Conservation (phyloP, 1,139 yeast species). For the Nematodospora anomalae region DNA sequence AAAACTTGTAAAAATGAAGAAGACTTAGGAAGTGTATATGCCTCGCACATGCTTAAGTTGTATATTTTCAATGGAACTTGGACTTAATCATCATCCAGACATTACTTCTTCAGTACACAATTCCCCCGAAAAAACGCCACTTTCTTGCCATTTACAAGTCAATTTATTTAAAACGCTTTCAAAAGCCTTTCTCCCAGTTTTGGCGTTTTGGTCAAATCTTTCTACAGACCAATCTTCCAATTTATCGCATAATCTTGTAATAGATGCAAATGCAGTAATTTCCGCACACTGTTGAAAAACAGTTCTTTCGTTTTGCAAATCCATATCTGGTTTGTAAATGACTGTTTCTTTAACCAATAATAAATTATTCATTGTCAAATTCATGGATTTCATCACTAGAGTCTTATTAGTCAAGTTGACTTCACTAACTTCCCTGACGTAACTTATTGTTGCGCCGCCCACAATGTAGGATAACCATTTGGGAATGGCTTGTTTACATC, state of each 20-base stretch:
- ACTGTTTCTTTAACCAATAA: slow-evolving; percentile 86
- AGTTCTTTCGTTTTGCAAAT: slow-evolving; percentile 52
- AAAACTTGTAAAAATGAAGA: too few species aligned
- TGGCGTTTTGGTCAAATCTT: slow-evolving; percentile 85
- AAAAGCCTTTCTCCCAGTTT: slow-evolving; percentile 77
- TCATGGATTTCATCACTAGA: slow-evolving; percentile 79
- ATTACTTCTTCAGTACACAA: too few species aligned
- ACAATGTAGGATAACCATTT: slow-evolving; percentile 72
- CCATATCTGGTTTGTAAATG: slow-evolving; percentile 66
- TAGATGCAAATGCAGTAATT: slow-evolving; percentile 79
- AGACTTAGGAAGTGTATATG: too few species aligned
- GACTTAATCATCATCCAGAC: too few species aligned
- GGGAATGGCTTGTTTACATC: slow-evolving; percentile 88
- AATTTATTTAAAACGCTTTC: slow-evolving; percentile 69
- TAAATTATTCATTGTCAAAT: slow-evolving; percentile 77
- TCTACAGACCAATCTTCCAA: slow-evolving; percentile 92
- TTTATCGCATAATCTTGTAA: slow-evolving; percentile 69
- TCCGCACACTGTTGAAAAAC: slow-evolving; percentile 79
- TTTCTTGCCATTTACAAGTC: slow-evolving; percentile 50
- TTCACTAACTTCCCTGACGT: slow-evolving; percentile 86
- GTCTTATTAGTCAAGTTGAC: slow-evolving; percentile 69
- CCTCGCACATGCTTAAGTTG: too few species aligned
- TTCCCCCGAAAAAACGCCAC: slow-evolving; percentile 43
- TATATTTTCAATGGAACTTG: too few species aligned
- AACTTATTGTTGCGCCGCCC: slow-evolving; percentile 73